Percentiles rank a stretch among this genome's conserved stretches.
phyloP scores from a whole-genome alignment of 2,329 filamentous ascomycete species.

The Calonectria hawksworthii region DNA sequence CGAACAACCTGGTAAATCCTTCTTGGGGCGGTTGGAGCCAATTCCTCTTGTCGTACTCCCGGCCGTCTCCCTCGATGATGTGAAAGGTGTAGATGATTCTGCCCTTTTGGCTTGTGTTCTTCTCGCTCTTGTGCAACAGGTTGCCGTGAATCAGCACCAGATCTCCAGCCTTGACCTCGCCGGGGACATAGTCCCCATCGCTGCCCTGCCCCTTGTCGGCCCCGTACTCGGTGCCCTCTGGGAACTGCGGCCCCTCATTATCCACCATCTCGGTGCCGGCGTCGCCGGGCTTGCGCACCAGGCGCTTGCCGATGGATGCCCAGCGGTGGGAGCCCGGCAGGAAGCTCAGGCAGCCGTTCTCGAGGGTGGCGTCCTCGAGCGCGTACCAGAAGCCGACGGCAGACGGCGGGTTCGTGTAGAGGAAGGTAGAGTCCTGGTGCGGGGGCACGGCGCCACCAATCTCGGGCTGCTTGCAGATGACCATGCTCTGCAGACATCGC shows the following conservation, averaged over 20 bases:
- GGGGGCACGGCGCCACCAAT: slow-evolving; percentile 92
- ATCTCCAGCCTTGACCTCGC: slow-evolving; percentile 91
- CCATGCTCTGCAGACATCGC: slow-evolving; percentile 89
- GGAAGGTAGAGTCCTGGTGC: slow-evolving; percentile 92
- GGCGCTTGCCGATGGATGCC: slow-evolving; percentile 78
- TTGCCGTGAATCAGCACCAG: slow-evolving; percentile 97
- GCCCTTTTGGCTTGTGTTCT: slow-evolving; percentile 87
- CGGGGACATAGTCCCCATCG: slow-evolving; percentile 74
- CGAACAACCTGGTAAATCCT: slow-evolving; percentile 81
- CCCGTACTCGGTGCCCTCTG: slow-evolving; percentile 64
- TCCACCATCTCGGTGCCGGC: slow-evolving; percentile 78
- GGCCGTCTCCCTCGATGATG: slow-evolving; percentile 85
- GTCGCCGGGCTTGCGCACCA: slow-evolving; percentile 74
- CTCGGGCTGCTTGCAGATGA: slow-evolving; percentile 98
- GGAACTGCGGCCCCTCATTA: slow-evolving; percentile 77
- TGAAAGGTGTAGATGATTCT: slow-evolving; percentile 98
- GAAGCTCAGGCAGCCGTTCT: slow-evolving; percentile 93
- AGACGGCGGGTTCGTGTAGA: slow-evolving; percentile 90
- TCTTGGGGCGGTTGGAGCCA: slow-evolving; percentile 90
- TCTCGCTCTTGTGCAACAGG: slow-evolving; percentile 95
- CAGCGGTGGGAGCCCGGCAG: slow-evolving; percentile 84
- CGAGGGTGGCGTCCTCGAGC: slow-evolving; percentile 87
- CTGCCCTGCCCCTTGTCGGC: slow-evolving; percentile 54
- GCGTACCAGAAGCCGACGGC: slow-evolving; percentile 99
- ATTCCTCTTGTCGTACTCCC: slow-evolving; percentile 86